These are phyloP conservation scores for Eragrostis tef DNA, from an alignment of 202 grass and related monocot species.

Conservation along the genomic window DNA sequence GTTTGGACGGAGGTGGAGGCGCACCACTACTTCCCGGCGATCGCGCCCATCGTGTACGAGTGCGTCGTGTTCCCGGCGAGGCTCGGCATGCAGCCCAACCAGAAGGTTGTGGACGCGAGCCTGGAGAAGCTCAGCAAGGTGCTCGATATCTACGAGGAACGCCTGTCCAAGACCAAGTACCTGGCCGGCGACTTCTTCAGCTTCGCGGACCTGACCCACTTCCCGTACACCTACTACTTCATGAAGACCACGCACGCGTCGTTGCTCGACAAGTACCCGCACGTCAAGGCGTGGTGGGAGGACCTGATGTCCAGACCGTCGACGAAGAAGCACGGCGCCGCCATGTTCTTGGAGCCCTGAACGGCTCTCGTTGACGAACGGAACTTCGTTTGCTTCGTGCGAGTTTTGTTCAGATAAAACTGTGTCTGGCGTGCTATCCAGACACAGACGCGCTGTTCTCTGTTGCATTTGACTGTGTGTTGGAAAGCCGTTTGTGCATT, in stretches of 20 bases:
- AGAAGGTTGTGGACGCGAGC: not conserved
- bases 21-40: slow-evolving; percentile 34
- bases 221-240: slow-evolving; percentile 14
- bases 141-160: slow-evolving; percentile 31
- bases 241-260: not conserved
- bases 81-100: not conserved
- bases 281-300: slow-evolving; percentile 41
- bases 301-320: not conserved
- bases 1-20: slow-evolving; percentile 50
- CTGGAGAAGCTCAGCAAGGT: not conserved
- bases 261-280: not conserved
- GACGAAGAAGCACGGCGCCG: not conserved
- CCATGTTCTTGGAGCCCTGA: no score
- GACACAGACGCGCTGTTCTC: no score
- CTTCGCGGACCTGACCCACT: slow-evolving; percentile 36
- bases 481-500: no score
- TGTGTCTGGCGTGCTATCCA: no score
- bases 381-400: no score
- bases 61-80: slow-evolving; percentile 18
- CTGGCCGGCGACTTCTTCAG: slow-evolving; percentile 36
- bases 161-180: not conserved
- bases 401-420: no score
- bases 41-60: slow-evolving; percentile 42
- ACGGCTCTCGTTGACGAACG: no score
- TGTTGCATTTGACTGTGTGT: no score